Evolutionary conservation across 768 basidiomycete genomes (phyloP).

Genomic region (Tulasnella sp.): DNA sequence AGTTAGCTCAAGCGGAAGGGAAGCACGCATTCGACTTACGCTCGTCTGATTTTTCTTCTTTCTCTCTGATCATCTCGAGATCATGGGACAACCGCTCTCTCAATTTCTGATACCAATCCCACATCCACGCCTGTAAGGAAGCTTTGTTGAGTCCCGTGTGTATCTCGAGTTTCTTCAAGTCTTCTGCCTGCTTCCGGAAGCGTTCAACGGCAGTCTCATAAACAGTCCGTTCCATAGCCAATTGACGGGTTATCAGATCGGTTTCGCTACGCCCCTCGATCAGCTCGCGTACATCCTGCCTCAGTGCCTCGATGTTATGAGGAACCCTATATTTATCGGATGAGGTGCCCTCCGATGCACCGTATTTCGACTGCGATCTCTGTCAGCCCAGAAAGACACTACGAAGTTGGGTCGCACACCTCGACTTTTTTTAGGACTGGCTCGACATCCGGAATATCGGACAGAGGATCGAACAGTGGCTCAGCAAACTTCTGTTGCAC

Average conservation of each 20-base stretch:
- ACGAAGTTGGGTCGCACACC: not conserved
- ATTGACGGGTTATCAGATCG: constrained; percentile 63
- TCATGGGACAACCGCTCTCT: constrained; percentile 38
- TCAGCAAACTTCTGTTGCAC: constrained; percentile 47
- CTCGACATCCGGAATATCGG: constrained; percentile 43
- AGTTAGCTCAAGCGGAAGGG: not conserved
- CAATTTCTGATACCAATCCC: constrained; percentile 68
- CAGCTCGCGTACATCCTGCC: constrained; percentile 54
- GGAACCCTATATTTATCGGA: constrained; percentile 41
- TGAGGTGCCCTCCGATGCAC: not conserved
- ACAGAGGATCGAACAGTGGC: constrained; percentile 39
- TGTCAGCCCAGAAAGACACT: not conserved
- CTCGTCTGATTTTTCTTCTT: constrained; percentile 30
- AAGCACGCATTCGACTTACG: no score
- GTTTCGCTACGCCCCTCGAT: constrained; percentile 44
- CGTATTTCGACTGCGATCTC: not conserved
- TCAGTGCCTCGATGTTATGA: constrained; percentile 62
- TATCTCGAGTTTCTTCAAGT: constrained; percentile 43
- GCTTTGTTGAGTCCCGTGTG: constrained; percentile 34
- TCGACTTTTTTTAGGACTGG: constrained; percentile 40
- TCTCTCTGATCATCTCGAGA: constrained; percentile 34
- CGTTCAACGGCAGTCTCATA: constrained; percentile 72
- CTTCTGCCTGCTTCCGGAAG: constrained; percentile 47
- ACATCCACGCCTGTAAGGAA: constrained; percentile 68
- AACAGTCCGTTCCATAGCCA: constrained; percentile 70